Evolutionary conservation across 805 yeast genomes (phyloP), one percentile per base, ranked within the genome.

Genomic region (Saturnispora silvae): DNA sequence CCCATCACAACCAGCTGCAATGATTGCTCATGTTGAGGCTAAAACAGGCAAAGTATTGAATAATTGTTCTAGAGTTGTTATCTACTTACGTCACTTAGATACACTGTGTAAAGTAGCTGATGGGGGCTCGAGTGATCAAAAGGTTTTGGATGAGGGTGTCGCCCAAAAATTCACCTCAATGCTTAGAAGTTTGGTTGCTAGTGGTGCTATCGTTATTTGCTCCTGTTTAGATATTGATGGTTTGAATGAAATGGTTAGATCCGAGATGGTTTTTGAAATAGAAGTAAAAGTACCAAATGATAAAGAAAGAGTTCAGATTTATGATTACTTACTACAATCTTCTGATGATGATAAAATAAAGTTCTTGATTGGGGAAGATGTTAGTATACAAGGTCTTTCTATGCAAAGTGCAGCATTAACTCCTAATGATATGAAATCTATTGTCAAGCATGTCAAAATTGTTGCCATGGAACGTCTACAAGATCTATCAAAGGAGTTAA

Each of bases 361-460:
- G 11, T 65, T 51, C 42, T 40, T 44, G 1, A 45, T 61, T 5
- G 55, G 71, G 14, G 59, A 61, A 11, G 78, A 80, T 46, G 72
- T 86, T 4, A 68, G 75, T 2, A 48, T 70, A 5, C 59, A 65
- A 1, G 59, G 72, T 0, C 60, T 92, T 22, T 81, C 96, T 0
- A 59, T 81, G 34, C 95, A 86, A 49, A 81, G 95, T 41, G 97
- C 97, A 2, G 97, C 97, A 16, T 64, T 89, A 38, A 81, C 92
- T 0, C 94, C 96, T 1, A 65, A 81, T 16, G 96, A 92, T 54
- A 63, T 89, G 33, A 60, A 61, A 3, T 74, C 89, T 0, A 83
- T 86, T 41, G 72, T 86, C 4, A 67, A 70, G 15, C 71, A 68
- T 36, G 79, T 95, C 1, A 74, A 75, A 45, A 60, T 65, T 22